Percentiles rank a stretch among this genome's conserved stretches.
Evolutionary conservation across 306 rosid genomes (phyloP).

Genomic region (Dalbergia cochinchinensis): DNA sequence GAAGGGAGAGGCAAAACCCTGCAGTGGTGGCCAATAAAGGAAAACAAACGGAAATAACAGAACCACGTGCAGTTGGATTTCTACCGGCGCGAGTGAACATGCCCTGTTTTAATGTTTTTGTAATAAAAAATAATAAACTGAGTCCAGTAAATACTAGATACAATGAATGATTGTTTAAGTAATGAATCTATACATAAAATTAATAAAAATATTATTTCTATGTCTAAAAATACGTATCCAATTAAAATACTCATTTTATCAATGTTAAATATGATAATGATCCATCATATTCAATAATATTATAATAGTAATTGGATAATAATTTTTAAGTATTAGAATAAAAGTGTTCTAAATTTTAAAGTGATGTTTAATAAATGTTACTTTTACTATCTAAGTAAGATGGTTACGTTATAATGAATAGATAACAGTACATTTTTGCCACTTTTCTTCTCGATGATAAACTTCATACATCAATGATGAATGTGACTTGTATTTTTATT

Average conservation of each 20-base stretch:
- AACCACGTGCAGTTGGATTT: conserved; percentile 58
- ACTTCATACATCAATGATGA: too few relatives aligned
- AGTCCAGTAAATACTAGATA: background rate
- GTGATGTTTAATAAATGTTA: background rate
- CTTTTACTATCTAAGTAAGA: background rate
- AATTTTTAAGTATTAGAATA: too few relatives aligned
- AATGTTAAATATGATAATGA: too few relatives aligned
- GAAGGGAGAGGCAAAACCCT: conserved; percentile 33
- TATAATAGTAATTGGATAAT: too few relatives aligned
- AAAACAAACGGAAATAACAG: conserved; percentile 57
- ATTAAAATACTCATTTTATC: too few relatives aligned
- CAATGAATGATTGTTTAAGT: background rate
- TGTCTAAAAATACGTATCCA: too few relatives aligned
- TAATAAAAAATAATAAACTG: background rate
- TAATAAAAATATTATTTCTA: too few relatives aligned
- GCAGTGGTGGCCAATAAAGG: conserved; percentile 36
- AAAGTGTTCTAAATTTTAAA: too few relatives aligned
- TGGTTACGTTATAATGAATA: background rate
- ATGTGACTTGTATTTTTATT: too few relatives aligned
- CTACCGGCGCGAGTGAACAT: conserved; percentile 14
- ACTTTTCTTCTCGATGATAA: too few relatives aligned
- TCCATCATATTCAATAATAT: too few relatives aligned
- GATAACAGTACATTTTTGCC: too few relatives aligned
- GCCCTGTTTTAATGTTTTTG: background rate
- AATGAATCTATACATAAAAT: background rate